phyloP scores from a whole-genome alignment of 495 filamentous ascomycete genomes.

The Lepraria neglecta region DNA sequence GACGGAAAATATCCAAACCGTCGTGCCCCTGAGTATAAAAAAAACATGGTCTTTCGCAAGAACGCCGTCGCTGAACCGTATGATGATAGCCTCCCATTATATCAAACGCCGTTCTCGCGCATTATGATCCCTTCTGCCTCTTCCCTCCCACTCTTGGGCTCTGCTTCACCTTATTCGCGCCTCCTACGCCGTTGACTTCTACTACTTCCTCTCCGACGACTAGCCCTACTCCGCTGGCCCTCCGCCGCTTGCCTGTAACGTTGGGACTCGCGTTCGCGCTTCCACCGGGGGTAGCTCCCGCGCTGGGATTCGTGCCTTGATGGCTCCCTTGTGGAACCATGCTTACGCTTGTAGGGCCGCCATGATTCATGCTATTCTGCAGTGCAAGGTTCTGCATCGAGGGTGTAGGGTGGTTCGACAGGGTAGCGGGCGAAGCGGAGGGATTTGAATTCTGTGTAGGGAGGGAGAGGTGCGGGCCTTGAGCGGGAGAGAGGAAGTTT shows the following conservation, averaged over 20 bases:
- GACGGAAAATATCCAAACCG: too few species aligned
- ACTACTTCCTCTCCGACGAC: conserved; percentile 21
- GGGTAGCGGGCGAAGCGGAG: conserved; percentile 39
- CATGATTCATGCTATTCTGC: conserved; percentile 39
- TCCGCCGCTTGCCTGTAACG: conserved; percentile 66
- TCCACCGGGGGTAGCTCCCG: conserved; percentile 54
- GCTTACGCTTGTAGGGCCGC: conserved; percentile 34
- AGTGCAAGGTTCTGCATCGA: conserved; percentile 32
- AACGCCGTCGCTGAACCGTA: conserved; percentile 25
- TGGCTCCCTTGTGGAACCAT: conserved; percentile 71
- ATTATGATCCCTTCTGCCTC: conserved; percentile 45
- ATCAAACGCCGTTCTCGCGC: conserved; percentile 9
- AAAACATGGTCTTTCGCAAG: not conserved
- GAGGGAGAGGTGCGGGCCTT: conserved; percentile 43
- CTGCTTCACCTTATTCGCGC: conserved; percentile 46
- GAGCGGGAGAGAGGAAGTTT: conserved; percentile 47
- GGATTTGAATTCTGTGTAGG: conserved; percentile 40
- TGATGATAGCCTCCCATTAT: not conserved
- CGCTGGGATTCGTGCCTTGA: conserved; percentile 53
- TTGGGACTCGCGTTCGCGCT: conserved; percentile 84
- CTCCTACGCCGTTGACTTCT: conserved; percentile 45
- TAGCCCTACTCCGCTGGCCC: conserved; percentile 56
- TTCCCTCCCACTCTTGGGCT: conserved; percentile 51
- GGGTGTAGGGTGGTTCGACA: conserved; percentile 24
- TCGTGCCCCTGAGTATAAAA: too few species aligned